Conservation (phyloP, 176 grass and related monocot species). For the Chrysopogon serrulatus region DNA sequence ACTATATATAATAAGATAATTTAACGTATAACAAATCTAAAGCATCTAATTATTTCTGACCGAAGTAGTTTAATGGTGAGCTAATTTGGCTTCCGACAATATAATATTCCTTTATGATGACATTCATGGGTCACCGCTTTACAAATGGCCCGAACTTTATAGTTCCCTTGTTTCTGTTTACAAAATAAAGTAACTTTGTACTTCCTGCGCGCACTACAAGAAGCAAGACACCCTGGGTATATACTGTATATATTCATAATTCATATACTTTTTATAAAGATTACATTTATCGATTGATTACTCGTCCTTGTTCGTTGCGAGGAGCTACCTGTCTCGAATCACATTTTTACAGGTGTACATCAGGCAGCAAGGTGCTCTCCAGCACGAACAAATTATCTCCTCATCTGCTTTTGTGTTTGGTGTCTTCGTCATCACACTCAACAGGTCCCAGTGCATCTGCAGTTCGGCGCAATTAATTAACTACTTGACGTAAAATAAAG, state of each 20-base stretch:
- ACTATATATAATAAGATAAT: too few relatives aligned
- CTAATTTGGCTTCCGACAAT: not conserved
- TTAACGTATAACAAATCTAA: too few relatives aligned
- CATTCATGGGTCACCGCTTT: not conserved
- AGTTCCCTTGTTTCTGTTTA: not conserved
- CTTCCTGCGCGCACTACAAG: too few relatives aligned
- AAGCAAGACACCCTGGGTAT: too few relatives aligned
- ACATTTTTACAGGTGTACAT: not conserved
- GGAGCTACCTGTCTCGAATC: not conserved
- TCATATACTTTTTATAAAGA: too few relatives aligned
- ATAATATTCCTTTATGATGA: too few relatives aligned
- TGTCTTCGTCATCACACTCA: not conserved
- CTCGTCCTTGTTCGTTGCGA: not conserved
- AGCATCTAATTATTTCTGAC: too few relatives aligned
- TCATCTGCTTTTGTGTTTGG: not conserved
- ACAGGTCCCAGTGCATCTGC: too few relatives aligned
- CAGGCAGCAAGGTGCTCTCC: not conserved
- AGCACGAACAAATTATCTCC: not conserved
- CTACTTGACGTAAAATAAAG: not conserved
- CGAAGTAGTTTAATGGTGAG: not conserved
- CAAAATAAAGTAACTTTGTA: not conserved
- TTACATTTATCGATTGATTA: not conserved
- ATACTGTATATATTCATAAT: too few relatives aligned
- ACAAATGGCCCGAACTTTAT: not conserved
- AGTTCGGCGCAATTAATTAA: too few relatives aligned